A percentile compares a stretch with the other conserved stretches of the same genome.
Evolutionary conservation across 2,329 filamentous ascomycete species (phyloP).

Genomic region (Leptodontidium sp.): DNA sequence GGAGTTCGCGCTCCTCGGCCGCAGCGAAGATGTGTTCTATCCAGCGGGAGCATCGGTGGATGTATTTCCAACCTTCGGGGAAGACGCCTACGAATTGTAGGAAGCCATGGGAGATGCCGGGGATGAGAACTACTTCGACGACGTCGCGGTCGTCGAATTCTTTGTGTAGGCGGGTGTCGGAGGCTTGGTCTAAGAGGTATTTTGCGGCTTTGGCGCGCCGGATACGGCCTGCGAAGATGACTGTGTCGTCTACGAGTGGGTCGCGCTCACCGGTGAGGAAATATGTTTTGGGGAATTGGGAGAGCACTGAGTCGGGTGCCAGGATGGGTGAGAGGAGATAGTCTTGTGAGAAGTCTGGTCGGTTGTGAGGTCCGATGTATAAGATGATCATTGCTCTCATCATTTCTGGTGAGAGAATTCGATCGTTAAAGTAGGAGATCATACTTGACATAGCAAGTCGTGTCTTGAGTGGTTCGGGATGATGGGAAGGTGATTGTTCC

Average conservation of each 20-base stretch:
- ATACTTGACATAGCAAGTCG: conserved; percentile 95
- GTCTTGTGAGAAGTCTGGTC: conserved; percentile 91
- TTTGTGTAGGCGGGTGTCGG: conserved; percentile 60
- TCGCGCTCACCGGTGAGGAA: conserved; percentile 95
- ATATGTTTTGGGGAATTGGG: conserved; percentile 91
- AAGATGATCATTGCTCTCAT: conserved; percentile 99
- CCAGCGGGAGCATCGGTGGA: conserved; percentile 81
- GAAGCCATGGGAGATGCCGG: conserved; percentile 92
- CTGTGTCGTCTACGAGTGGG: conserved; percentile 94
- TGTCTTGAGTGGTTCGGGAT: conserved; percentile 72
- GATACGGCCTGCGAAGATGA: conserved; percentile 92
- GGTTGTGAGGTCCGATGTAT: conserved; percentile 92
- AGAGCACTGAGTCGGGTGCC: conserved; percentile 83
- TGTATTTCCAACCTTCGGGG: conserved; percentile 88
- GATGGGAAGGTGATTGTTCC: conserved; percentile 54
- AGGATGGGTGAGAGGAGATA: conserved; percentile 90
- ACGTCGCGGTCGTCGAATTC: conserved; percentile 77
- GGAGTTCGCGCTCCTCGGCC: conserved; percentile 49
- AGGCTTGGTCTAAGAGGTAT: conserved; percentile 58
- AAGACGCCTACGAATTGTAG: conserved; percentile 90
- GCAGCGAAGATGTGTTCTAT: conserved; percentile 79
- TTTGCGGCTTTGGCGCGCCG: conserved; percentile 75
- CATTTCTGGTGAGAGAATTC: conserved; percentile 95
- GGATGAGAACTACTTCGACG: conserved; percentile 84
- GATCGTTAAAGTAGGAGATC: conserved; percentile 98